These are phyloP conservation scores for Sporisorium sorghi DNA, from an alignment of 1,284 basidiomycete species.

Conservation along the genomic window DNA sequence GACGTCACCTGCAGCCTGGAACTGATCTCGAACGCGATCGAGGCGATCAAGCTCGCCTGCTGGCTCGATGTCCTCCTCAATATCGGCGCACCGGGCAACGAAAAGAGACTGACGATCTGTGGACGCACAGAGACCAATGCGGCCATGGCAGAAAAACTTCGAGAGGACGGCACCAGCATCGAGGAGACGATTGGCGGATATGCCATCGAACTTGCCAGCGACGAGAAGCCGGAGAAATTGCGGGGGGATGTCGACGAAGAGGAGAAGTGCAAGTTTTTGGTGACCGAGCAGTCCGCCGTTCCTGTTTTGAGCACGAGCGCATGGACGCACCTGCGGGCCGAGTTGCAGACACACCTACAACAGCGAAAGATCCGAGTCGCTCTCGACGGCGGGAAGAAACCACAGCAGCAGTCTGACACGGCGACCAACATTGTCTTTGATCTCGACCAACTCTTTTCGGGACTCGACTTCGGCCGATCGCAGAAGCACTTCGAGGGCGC, in stretches of 20 bases:
- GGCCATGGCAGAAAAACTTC: not conserved
- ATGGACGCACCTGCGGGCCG: not conserved
- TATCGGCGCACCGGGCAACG: not conserved
- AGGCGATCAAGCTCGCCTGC: conserved; percentile 28
- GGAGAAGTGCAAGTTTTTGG: not conserved
- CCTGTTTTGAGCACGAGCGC: conserved; percentile 7
- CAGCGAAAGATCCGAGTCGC: conserved; percentile 14
- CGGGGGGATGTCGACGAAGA: not conserved
- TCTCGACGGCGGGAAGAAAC: not conserved
- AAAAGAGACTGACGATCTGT: conserved; percentile 5
- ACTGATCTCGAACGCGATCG: conserved; percentile 19
- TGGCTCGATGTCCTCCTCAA: conserved; percentile 29
- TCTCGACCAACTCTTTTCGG: conserved; percentile 9
- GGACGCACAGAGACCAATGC: conserved; percentile 3
- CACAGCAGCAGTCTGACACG: not conserved
- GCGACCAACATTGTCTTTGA: not conserved
- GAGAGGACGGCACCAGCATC: not conserved
- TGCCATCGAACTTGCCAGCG: not conserved
- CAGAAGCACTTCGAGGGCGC: conserved; percentile 6
- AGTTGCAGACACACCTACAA: conserved; percentile 1
- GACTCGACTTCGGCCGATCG: conserved; percentile 26
- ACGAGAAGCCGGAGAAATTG: not conserved
- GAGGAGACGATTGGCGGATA: conserved; percentile 5
- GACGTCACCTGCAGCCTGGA: conserved; percentile 23
- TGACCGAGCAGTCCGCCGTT: conserved; percentile 2